Evolutionary conservation across 805 yeast genomes (phyloP).

Genomic region (Henningerozyma blattae): DNA sequence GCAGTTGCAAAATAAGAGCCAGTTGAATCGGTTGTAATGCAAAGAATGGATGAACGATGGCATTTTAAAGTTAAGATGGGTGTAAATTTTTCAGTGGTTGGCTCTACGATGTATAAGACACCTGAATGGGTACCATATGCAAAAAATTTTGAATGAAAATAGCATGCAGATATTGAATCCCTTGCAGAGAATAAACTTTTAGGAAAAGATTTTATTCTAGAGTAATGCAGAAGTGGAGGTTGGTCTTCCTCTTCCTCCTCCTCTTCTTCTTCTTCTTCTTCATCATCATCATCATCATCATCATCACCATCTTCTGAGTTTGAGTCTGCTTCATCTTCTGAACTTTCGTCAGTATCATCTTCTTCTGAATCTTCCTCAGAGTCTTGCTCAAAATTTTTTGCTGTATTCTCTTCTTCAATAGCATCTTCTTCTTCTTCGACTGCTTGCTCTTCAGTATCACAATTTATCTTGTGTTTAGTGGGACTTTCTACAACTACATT

Average conservation of each 20-base stretch:
- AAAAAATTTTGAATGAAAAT: slow-evolving; percentile 45
- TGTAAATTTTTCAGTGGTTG: slow-evolving; percentile 34
- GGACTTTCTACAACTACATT: no score
- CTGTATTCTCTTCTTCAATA: background rate
- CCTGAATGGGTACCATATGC: slow-evolving; percentile 91
- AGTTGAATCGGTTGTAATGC: slow-evolving; percentile 46
- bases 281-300: slow-evolving; percentile 22
- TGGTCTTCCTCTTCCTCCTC: slow-evolving; percentile 38
- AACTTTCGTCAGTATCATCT: slow-evolving; percentile 8
- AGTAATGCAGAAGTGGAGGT: slow-evolving; percentile 67
- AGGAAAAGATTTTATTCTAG: slow-evolving; percentile 37
- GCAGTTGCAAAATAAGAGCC: slow-evolving; percentile 74
- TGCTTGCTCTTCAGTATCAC: no score
- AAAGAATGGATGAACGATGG: slow-evolving; percentile 73
- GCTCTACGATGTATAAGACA: slow-evolving; percentile 50
- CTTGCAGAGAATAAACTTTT: slow-evolving; percentile 13
- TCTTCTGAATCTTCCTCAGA: slow-evolving; percentile 11
- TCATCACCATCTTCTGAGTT: slow-evolving; percentile 15
- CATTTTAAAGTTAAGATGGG: slow-evolving; percentile 66
- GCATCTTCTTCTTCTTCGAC: no score
- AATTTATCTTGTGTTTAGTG: no score
- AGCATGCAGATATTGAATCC: slow-evolving; percentile 70
- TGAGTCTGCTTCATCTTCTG: slow-evolving; percentile 12
- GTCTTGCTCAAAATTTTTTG: slow-evolving; percentile 2
- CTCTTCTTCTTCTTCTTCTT: slow-evolving; percentile 26